These are phyloP conservation scores for Syzygium jambos DNA, from an alignment of 345 rosid species.

Conservation along the genomic window DNA sequence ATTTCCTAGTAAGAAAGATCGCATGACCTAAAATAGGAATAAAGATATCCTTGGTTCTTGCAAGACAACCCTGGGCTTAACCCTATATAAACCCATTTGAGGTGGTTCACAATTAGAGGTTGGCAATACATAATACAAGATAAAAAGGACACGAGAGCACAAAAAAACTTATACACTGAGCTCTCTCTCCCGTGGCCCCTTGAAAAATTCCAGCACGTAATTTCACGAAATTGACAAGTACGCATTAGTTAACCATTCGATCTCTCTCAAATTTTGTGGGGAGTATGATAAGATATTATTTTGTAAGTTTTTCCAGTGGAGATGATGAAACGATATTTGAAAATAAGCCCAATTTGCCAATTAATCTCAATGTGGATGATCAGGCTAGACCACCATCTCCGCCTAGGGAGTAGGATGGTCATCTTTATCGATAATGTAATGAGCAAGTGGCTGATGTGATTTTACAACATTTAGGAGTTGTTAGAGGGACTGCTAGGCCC, in stretches of 20 bases:
- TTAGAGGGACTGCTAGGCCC: neutral
- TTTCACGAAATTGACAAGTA: neutral
- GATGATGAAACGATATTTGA: neutral
- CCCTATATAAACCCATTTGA: neutral
- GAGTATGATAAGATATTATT: neutral
- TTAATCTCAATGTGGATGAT: neutral
- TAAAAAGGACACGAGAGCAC: neutral
- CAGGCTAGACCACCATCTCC: neutral
- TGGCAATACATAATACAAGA: neutral
- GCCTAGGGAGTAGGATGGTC: neutral
- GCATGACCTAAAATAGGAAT: neutral
- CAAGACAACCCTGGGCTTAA: neutral
- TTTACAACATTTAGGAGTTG: neutral
- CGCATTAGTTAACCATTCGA: neutral
- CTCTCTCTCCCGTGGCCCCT: neutral
- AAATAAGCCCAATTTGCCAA: neutral
- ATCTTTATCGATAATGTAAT: too few relatives aligned
- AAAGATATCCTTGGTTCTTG: neutral
- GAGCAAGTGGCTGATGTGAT: neutral
- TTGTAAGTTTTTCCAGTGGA: neutral
- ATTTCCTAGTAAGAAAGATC: neutral
- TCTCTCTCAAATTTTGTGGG: neutral
- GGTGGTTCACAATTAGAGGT: neutral
- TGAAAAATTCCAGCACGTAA: neutral
- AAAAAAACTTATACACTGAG: neutral